phyloP scores from a whole-genome alignment of 345 rosid species.

The thale cress (Arabidopsis thaliana) region TAIR10.1 NC_003071.7:14355001-14355500 shows the following conservation, averaged over 20 bases:
- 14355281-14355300: not conserved
- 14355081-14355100: not conserved
- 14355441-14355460: slow-evolving; percentile 32
- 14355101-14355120: not conserved
- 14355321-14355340: not conserved
- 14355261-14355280: not conserved
- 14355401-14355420: slow-evolving; percentile 10
- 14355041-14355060: slow-evolving; percentile 18
- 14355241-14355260: not conserved
- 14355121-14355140: slow-evolving; percentile 43
- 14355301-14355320: slow-evolving; percentile 10
- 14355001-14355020: slow-evolving; percentile 29
- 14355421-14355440: slow-evolving; percentile 8
- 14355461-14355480: not conserved
- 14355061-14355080: slow-evolving; percentile 18
- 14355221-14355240: not conserved
- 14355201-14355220: slow-evolving; percentile 53
- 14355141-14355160: slow-evolving; percentile 93
- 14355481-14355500: slow-evolving; percentile 16
- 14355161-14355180: slow-evolving; percentile 98
- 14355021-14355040: not conserved
- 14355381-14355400: slow-evolving; percentile 29
- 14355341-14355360: not conserved
- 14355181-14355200: slow-evolving; percentile 92
- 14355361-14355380: slow-evolving; percentile 18